Conservation (phyloP, 1,284 basidiomycete species). For the Meripilus lineatus region DNA sequence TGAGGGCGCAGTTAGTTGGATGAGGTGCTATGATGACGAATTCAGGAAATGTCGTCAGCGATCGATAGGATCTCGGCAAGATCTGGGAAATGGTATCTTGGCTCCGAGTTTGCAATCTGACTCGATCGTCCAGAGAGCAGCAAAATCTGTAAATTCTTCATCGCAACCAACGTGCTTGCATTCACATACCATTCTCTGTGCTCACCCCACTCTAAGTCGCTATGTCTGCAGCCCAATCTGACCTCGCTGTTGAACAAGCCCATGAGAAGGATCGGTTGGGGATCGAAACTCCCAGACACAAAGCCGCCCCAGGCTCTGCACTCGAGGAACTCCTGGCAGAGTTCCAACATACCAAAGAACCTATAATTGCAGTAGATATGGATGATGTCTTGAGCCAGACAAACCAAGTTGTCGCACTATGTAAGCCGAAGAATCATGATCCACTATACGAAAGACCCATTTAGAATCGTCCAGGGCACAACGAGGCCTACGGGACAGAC, state of each 20-base stretch:
- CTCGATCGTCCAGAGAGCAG: too few relatives aligned
- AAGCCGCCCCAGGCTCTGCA: constrained; percentile 12
- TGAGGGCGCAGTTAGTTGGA: too few relatives aligned
- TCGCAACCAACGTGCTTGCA: too few relatives aligned
- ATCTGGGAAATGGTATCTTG: too few relatives aligned
- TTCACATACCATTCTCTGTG: too few relatives aligned
- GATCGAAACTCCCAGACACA: constrained; percentile 12
- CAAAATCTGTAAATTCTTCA: too few relatives aligned
- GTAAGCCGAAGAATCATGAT: constrained; percentile 33
- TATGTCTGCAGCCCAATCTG: constrained; percentile 19
- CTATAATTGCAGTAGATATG: constrained; percentile 67
- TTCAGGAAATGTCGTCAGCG: too few relatives aligned
- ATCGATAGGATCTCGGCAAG: too few relatives aligned
- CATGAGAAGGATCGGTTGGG: constrained; percentile 10
- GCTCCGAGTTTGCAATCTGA: too few relatives aligned
- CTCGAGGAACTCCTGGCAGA: constrained; percentile 10
- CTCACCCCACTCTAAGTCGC: too few relatives aligned
- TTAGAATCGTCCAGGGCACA: constrained; percentile 53
- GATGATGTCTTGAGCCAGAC: constrained; percentile 76
- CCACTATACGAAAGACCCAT: background rate
- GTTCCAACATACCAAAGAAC: constrained; percentile 18
- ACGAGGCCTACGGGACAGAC: constrained; percentile 52
- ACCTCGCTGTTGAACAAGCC: constrained; percentile 13
- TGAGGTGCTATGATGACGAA: too few relatives aligned
- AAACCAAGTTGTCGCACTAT: constrained; percentile 59